Base-by-base conservation (phyloP, 2,329 filamentous ascomycete species). In the Corniculantispora saksenae region DNA sequence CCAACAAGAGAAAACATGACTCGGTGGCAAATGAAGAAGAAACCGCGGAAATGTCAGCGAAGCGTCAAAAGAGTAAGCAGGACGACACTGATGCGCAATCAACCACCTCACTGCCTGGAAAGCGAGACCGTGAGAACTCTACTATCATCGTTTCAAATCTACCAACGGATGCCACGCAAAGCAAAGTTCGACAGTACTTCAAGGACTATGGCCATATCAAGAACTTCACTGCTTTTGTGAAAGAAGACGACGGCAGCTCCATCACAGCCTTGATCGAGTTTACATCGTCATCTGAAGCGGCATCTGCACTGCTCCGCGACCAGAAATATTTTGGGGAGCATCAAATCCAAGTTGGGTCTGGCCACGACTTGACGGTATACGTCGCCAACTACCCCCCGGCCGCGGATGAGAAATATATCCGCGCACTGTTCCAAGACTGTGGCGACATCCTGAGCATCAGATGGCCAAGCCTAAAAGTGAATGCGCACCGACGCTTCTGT, bases 391-490 rank as follows among this genome's bases (percentile, higher is more conserved):
- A 94, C 73, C 93, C 94, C 3, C 87, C 91, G 1, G 82, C 85
- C 23, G 90, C 90, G 12, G 91, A 94, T 72, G 90, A 94, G 70
- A 77, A 80, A 3, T 92, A 87, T 71, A 84, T 95, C 25, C 86
- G 86, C 48, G 77, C 86, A 43, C 78, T 94, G 3, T 94, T 94
- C 77, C 83, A 84, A 66, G 82, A 86, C 65, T 94, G 89, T 72
- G 95, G 95, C 51, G 88, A 94, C 51, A 89, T 99, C 63, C 83
- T 97, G 63, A 92, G 90, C 72, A 85, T 98, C 61, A 90, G 95
- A 25, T 95, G 95, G 79, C 95, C 95, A 2, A 97, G 93, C 64
- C 85, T 99, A 60, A 96, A 96, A 75, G 93, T 86, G 76, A 94
- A 97, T 72, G 89, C 90, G 1, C 89, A 92, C 70, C 91, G 95